These are phyloP conservation scores for Daldinia childiae DNA, from an alignment of 495 filamentous ascomycete species.

Conservation along the genomic window DNA sequence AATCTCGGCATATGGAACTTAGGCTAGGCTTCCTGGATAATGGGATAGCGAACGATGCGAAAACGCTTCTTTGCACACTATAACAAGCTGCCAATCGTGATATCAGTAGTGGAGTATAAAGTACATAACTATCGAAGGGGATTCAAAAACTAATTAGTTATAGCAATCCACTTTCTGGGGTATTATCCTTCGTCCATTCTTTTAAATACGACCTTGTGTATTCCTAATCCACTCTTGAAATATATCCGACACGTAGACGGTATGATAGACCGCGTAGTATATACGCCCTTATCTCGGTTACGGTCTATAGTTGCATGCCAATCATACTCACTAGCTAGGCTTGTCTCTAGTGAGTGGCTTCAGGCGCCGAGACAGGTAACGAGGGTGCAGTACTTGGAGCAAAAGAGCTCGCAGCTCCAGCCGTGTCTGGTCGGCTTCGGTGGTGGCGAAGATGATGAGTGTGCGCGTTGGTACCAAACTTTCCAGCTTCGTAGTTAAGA, in stretches of 20 bases:
- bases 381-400: slow-evolving; percentile 39
- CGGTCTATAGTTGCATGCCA: neutral
- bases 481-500: slow-evolving; percentile 52
- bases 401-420: slow-evolving; percentile 29
- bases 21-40: neutral
- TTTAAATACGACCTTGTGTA: neutral
- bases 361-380: slow-evolving; percentile 39
- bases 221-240: slow-evolving; percentile 1
- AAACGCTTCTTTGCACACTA: too few species aligned
- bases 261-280: neutral
- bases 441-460: slow-evolving; percentile 40
- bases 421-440: slow-evolving; percentile 44
- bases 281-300: neutral
- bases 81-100: neutral
- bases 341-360: slow-evolving; percentile 27
- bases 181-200: slow-evolving; percentile 18
- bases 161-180: slow-evolving; percentile 27
- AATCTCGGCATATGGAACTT: neutral
- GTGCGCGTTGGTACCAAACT: slow-evolving; percentile 41
- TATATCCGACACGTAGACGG: neutral
- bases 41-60: too few species aligned
- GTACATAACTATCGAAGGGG: slow-evolving; percentile 25
- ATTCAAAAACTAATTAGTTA: slow-evolving; percentile 13
- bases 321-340: neutral
- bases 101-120: slow-evolving; percentile 25